phyloP scores from a whole-genome alignment of 306 rosid species.

The Corylus heterophylla region DNA sequence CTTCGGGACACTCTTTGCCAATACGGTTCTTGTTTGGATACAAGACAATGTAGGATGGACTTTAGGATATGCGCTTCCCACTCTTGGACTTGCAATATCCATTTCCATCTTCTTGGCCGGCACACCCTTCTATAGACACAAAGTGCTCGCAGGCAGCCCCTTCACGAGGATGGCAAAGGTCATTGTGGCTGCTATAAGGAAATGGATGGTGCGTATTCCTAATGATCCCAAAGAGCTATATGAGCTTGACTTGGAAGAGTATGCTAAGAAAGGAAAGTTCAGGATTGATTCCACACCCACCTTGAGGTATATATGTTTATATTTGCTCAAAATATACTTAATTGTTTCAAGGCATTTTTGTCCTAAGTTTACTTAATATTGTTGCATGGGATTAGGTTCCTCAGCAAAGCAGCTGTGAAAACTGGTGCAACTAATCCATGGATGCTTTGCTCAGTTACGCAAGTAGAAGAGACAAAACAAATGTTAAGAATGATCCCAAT shows the following conservation, averaged over 20 bases:
- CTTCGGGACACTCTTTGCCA: slow-evolving; percentile 80
- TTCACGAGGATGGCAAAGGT: slow-evolving; percentile 69
- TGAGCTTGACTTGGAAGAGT: slow-evolving; percentile 57
- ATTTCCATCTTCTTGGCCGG: slow-evolving; percentile 60
- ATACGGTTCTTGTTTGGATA: slow-evolving; percentile 69
- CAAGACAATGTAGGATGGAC: slow-evolving; percentile 95
- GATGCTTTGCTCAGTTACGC: slow-evolving; percentile 66
- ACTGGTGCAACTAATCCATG: slow-evolving; percentile 36
- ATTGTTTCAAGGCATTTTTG: not conserved
- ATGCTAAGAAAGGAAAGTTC: slow-evolving; percentile 42
- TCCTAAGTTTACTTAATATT: not conserved
- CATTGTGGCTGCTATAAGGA: slow-evolving; percentile 59
- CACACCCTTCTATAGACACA: slow-evolving; percentile 79
- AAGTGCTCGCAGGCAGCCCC: slow-evolving; percentile 43
- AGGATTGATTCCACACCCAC: slow-evolving; percentile 71
- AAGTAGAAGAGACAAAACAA: slow-evolving; percentile 90
- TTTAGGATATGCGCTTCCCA: slow-evolving; percentile 84
- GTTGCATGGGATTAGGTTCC: slow-evolving; percentile 28
- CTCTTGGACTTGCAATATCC: slow-evolving; percentile 71
- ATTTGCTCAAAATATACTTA: no score
- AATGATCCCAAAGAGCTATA: slow-evolving; percentile 50
- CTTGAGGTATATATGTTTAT: slow-evolving; percentile 48
- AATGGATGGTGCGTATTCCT: slow-evolving; percentile 64
- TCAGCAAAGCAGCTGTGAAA: slow-evolving; percentile 49
- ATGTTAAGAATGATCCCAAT: slow-evolving; percentile 67